Conservation (phyloP, 768 basidiomycete genomes). For the Leucocoprinus sp. region DNA sequence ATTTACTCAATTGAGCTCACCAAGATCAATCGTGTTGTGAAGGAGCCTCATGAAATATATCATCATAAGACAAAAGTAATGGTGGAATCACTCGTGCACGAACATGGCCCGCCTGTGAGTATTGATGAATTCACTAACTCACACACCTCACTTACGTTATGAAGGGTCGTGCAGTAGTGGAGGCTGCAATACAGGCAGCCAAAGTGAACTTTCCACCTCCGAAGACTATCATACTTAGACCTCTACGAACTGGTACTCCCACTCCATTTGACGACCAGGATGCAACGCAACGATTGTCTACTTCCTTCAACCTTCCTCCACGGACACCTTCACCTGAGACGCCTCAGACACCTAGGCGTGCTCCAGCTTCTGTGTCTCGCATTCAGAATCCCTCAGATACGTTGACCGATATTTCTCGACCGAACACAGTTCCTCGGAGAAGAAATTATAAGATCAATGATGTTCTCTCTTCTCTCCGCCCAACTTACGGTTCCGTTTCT, state of each 20-base stretch:
- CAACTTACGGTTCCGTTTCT: not conserved
- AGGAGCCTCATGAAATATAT: conserved; percentile 21
- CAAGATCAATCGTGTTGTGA: conserved; percentile 11
- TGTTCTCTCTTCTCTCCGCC: not conserved
- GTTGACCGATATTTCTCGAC: not conserved
- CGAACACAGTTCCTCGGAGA: not conserved
- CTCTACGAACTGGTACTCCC: not conserved
- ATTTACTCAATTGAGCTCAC: conserved; percentile 16
- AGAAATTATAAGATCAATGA: not conserved
- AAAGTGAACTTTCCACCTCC: not conserved
- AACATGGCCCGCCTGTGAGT: conserved; percentile 19
- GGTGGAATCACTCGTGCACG: conserved; percentile 11
- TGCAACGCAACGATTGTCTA: not conserved
- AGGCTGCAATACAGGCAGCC: not conserved
- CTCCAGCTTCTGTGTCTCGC: not conserved
- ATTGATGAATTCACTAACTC: not conserved
- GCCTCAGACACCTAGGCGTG: not conserved
- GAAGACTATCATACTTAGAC: not conserved
- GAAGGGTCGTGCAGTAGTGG: not conserved
- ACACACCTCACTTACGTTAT: not conserved
- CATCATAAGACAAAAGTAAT: conserved; percentile 21
- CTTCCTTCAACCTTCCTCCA: not conserved
- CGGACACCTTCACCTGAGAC: not conserved
- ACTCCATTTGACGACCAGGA: not conserved
- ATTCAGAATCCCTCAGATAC: not conserved